Conservation (phyloP, 805 yeast genomes). For the Candida sanyiensis region DNA sequence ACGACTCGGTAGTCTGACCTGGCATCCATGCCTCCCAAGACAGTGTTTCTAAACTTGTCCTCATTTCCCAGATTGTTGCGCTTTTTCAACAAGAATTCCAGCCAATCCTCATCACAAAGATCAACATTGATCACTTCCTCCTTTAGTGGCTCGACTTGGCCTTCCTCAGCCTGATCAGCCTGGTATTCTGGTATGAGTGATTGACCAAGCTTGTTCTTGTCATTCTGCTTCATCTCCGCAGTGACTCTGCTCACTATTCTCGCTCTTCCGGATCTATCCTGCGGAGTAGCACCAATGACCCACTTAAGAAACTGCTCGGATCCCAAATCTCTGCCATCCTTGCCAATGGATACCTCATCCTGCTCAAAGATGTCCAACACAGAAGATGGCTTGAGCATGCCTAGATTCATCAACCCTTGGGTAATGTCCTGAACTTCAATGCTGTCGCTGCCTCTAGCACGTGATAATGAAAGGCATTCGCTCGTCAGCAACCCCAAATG, state of each 20-base stretch:
- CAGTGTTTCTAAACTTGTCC: constrained; percentile 19
- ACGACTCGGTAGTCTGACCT: constrained; percentile 15
- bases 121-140: neutral
- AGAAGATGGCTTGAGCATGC: constrained; percentile 54
- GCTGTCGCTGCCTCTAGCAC: constrained; percentile 41
- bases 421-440: constrained; percentile 62
- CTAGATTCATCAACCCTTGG: constrained; percentile 60
- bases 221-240: constrained; percentile 19
- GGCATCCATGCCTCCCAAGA: constrained; percentile 10
- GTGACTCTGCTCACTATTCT: constrained; percentile 30
- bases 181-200: constrained; percentile 22
- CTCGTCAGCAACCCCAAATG: constrained; percentile 50
- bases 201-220: constrained; percentile 14
- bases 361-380: constrained; percentile 50
- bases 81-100: constrained; percentile 27
- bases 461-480: constrained; percentile 39
- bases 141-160: constrained; percentile 9
- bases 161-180: neutral
- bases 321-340: constrained; percentile 30
- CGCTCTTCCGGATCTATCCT: constrained; percentile 35
- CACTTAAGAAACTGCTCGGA: constrained; percentile 49
- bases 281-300: constrained; percentile 37
- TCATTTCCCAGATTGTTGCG: constrained; percentile 21
- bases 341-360: constrained; percentile 28
- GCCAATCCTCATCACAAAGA: constrained; percentile 34